Percentiles rank a stretch among this genome's conserved stretches.
Evolutionary conservation across 2,329 filamentous ascomycete species (phyloP).

Genomic region (Arachnomyces sp.): DNA sequence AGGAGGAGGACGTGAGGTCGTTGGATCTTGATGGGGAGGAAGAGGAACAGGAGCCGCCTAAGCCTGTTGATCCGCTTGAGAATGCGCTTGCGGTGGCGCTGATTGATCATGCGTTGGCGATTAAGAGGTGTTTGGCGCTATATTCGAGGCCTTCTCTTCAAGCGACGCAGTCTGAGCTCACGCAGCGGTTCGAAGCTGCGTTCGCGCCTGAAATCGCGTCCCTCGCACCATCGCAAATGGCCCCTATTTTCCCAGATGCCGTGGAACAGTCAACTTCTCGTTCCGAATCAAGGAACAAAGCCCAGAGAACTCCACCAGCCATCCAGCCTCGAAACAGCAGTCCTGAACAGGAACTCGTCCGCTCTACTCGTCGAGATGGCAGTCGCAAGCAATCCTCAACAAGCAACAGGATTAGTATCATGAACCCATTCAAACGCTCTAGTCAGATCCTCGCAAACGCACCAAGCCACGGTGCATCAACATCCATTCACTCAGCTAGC

Average conservation of each 20-base stretch:
- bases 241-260: slow-evolving; percentile 19
- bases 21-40: slow-evolving; percentile 37
- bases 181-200: slow-evolving; percentile 29
- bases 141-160: slow-evolving; percentile 52
- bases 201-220: slow-evolving; percentile 57
- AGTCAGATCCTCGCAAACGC: slow-evolving; percentile 28
- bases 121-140: slow-evolving; percentile 69
- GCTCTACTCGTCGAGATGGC: slow-evolving; percentile 22
- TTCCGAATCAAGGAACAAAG: slow-evolving; percentile 19
- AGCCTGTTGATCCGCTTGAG: slow-evolving; percentile 50
- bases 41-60: slow-evolving; percentile 44
- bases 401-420: slow-evolving; percentile 34
- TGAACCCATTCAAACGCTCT: slow-evolving; percentile 36
- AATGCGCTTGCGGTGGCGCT: slow-evolving; percentile 76
- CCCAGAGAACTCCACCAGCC: slow-evolving; percentile 16
- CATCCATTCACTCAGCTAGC: slow-evolving; percentile 1
- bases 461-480: slow-evolving; percentile 21
- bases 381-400: slow-evolving; percentile 24
- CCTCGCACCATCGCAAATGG: slow-evolving; percentile 42
- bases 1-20: slow-evolving; percentile 31
- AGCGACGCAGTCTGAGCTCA: slow-evolving; percentile 32
- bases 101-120: slow-evolving; percentile 78
- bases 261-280: slow-evolving; percentile 33
- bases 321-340: slow-evolving; percentile 22
- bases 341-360: slow-evolving; percentile 29